phyloP scores from a whole-genome alignment of 2,329 filamentous ascomycete genomes.

The Curvularia hawaiiensis region DNA sequence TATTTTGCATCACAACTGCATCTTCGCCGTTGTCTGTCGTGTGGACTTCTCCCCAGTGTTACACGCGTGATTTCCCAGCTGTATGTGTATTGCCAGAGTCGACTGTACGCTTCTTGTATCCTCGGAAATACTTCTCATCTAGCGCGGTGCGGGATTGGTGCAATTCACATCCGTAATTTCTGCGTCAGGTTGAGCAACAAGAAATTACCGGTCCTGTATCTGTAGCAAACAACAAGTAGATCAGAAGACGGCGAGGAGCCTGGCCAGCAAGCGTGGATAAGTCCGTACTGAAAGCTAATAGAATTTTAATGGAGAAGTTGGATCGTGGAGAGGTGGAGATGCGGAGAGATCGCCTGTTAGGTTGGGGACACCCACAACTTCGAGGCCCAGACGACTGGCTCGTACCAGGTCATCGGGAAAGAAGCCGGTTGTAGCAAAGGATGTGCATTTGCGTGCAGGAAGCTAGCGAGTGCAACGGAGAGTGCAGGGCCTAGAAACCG shows the following conservation, averaged over 20 bases:
- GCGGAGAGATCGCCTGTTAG: slow-evolving; percentile 1
- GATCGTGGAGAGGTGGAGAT: slow-evolving; percentile 2
- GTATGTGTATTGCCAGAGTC: neutral
- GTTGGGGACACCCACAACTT: neutral
- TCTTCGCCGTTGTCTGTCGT: neutral
- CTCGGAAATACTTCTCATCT: too few species aligned
- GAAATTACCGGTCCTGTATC: neutral
- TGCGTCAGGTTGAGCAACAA: neutral
- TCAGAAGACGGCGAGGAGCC: neutral
- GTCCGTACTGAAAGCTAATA: neutral
- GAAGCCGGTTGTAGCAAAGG: neutral
- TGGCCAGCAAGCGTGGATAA: neutral
- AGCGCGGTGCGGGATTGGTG: neutral
- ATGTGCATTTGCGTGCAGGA: neutral
- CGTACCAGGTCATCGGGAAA: slow-evolving; percentile 2
- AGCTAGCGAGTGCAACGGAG: neutral
- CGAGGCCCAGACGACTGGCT: slow-evolving; percentile 1
- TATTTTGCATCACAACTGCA: neutral
- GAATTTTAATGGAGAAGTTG: neutral
- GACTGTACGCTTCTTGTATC: neutral
- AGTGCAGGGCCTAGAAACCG: neutral
- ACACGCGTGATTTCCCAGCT: neutral
- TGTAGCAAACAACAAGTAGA: neutral
- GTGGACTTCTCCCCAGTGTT: neutral
- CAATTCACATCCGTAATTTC: neutral